A percentile compares a stretch with the other conserved stretches of the same genome.
phyloP scores from a whole-genome alignment of 768 basidiomycete genomes.

The Agaricus subrufescens region DNA sequence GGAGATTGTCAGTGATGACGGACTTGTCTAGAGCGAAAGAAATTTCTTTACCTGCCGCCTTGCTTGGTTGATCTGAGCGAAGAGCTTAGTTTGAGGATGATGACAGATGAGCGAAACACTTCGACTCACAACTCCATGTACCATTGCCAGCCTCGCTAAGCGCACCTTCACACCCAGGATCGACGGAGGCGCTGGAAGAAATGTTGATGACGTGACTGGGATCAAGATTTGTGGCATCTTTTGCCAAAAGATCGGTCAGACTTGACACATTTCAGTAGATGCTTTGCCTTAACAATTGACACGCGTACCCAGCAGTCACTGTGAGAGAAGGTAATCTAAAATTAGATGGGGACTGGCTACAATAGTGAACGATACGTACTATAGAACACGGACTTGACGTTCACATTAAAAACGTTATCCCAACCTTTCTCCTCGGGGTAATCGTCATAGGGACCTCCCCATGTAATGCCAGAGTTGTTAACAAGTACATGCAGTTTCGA shows the following conservation, averaged over 20 bases:
- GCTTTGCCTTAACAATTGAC: not conserved
- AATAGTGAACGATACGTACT: constrained; percentile 34
- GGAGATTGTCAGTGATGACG: not conserved
- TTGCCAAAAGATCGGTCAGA: constrained; percentile 58
- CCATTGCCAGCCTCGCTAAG: constrained; percentile 56
- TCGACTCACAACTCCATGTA: constrained; percentile 71
- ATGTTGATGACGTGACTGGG: constrained; percentile 81
- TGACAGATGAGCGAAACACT: not conserved
- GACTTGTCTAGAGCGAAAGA: not conserved
- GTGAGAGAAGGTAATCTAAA: not conserved
- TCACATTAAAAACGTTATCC: constrained; percentile 79
- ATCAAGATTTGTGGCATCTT: constrained; percentile 55
- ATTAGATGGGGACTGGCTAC: constrained; percentile 3
- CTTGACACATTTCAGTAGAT: constrained; percentile 16
- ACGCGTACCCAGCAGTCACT: constrained; percentile 51
- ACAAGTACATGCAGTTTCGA: constrained; percentile 75
- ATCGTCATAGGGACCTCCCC: constrained; percentile 67
- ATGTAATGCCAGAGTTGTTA: constrained; percentile 79
- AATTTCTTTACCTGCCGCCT: constrained; percentile 56
- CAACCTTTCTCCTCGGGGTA: constrained; percentile 82
- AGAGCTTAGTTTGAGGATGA: not conserved
- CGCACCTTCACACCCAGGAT: constrained; percentile 42
- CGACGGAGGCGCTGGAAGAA: constrained; percentile 63
- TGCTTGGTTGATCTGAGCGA: constrained; percentile 66
- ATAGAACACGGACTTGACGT: constrained; percentile 85